These are phyloP conservation scores for Oldenlandia corymbosa DNA, from an alignment of 257 asterid species.

Conservation along the genomic window DNA sequence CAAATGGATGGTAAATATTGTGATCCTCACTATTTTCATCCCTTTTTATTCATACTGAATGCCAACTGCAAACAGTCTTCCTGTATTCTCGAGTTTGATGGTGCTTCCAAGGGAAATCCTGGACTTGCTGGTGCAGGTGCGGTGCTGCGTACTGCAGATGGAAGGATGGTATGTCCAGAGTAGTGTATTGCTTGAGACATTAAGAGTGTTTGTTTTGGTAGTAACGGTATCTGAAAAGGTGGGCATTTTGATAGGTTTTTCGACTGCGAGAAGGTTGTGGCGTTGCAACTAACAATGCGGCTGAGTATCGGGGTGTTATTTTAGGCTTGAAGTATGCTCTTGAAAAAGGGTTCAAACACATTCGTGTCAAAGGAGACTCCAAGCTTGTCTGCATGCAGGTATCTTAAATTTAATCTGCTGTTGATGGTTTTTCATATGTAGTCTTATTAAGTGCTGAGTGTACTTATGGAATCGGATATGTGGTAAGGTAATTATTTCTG, in stretches of 20 bases:
- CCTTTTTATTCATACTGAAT: constrained; percentile 14
- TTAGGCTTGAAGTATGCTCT: constrained; percentile 87
- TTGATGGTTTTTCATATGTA: neutral
- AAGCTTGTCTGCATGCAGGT: constrained; percentile 99
- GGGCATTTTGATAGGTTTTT: constrained; percentile 43
- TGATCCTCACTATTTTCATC: neutral
- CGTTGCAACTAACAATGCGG: constrained; percentile 85
- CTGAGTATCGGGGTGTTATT: constrained; percentile 85
- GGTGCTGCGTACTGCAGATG: constrained; percentile 72
- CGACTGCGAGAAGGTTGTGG: constrained; percentile 96
- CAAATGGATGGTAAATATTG: neutral
- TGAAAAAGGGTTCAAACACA: constrained; percentile 74
- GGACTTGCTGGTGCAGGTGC: constrained; percentile 99
- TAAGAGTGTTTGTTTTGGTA: constrained; percentile 3
- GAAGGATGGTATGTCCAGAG: constrained; percentile 57
- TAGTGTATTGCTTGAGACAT: constrained; percentile 2
- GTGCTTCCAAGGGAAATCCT: constrained; percentile 97
- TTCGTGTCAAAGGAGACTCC: constrained; percentile 89
- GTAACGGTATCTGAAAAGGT: neutral
- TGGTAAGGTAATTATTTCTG: neutral
- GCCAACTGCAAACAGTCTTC: constrained; percentile 49
- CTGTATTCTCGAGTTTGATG: constrained; percentile 83
- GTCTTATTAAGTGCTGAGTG: neutral
- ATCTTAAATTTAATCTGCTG: neutral
- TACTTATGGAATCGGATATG: neutral